A percentile compares a stretch with the other conserved stretches of the same genome.
These are phyloP conservation scores for Clavariopsis aquatica DNA, from an alignment of 495 filamentous ascomycete genomes.

Conservation along the genomic window DNA sequence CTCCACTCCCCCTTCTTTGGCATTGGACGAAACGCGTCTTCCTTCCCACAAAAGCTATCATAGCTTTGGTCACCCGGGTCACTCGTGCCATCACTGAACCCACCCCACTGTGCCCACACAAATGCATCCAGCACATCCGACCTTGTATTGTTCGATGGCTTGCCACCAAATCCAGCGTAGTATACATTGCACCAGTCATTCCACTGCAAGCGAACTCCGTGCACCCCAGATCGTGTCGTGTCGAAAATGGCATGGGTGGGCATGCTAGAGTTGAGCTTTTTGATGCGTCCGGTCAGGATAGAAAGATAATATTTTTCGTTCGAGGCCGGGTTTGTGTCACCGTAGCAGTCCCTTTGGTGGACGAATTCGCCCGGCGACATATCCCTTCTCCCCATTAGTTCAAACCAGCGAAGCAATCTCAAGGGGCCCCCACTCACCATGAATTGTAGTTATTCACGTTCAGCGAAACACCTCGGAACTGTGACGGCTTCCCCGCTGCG, in stretches of 20 bases:
- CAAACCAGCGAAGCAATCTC: too few species aligned
- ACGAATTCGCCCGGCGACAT: slow-evolving; percentile 11
- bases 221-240: background rate
- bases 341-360: background rate
- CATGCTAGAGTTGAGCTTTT: slow-evolving; percentile 6
- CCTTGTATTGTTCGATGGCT: background rate
- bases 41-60: slow-evolving; percentile 1
- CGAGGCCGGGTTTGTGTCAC: background rate
- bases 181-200: slow-evolving; percentile 25
- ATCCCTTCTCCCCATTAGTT: slow-evolving; percentile 3
- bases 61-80: background rate
- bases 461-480: slow-evolving; percentile 18
- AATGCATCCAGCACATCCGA: slow-evolving; percentile 8
- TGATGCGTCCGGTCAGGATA: background rate
- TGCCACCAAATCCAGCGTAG: slow-evolving; percentile 6
- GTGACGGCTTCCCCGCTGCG: slow-evolving; percentile 12
- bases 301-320: slow-evolving; percentile 15
- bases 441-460: slow-evolving; percentile 19
- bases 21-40: slow-evolving; percentile 14
- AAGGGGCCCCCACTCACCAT: slow-evolving; percentile 4
- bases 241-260: slow-evolving; percentile 20
- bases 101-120: slow-evolving; percentile 21
- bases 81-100: slow-evolving; percentile 25
- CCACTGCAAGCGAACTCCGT: slow-evolving; percentile 14
- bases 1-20: slow-evolving; percentile 16